These are phyloP conservation scores for Mycena kentingensis DNA, from an alignment of 768 basidiomycete genomes.

Conservation along the genomic window DNA sequence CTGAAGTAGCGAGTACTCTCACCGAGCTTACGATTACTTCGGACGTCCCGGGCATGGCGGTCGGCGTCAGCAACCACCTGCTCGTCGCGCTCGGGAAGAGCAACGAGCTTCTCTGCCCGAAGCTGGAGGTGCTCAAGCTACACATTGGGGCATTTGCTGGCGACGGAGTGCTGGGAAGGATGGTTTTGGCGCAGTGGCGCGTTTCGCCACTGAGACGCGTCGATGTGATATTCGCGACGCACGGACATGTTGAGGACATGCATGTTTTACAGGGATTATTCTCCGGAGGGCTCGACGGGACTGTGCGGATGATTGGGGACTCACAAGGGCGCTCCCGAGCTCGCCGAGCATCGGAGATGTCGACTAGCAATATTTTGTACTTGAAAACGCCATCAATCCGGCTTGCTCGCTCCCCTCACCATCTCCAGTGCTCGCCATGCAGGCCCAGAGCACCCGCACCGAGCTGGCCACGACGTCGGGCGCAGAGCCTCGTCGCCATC, in stretches of 20 bases:
- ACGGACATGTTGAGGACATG: not conserved
- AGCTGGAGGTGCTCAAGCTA: slow-evolving; percentile 11
- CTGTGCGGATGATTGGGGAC: not conserved
- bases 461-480: slow-evolving; percentile 46
- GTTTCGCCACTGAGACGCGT: not conserved
- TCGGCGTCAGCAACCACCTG: slow-evolving; percentile 5
- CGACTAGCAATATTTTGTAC: too few species aligned
- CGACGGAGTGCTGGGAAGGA: slow-evolving; percentile 14
- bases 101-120: slow-evolving; percentile 7
- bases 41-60: slow-evolving; percentile 16
- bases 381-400: too few species aligned
- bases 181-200: slow-evolving; percentile 14
- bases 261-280: not conserved
- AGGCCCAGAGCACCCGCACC: slow-evolving; percentile 39
- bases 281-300: not conserved
- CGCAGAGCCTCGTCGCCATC: slow-evolving; percentile 68
- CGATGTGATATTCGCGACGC: not conserved
- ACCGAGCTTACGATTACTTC: slow-evolving; percentile 14
- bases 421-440: slow-evolving; percentile 35
- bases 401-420: slow-evolving; percentile 7
- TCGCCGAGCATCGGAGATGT: too few species aligned
- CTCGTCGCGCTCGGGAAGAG: not conserved
- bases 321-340: not conserved
- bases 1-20: slow-evolving; percentile 7
- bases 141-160: slow-evolving; percentile 10